Evolutionary conservation across 2,329 filamentous ascomycete species (phyloP).

Genomic region (Venturia oleaginea): DNA sequence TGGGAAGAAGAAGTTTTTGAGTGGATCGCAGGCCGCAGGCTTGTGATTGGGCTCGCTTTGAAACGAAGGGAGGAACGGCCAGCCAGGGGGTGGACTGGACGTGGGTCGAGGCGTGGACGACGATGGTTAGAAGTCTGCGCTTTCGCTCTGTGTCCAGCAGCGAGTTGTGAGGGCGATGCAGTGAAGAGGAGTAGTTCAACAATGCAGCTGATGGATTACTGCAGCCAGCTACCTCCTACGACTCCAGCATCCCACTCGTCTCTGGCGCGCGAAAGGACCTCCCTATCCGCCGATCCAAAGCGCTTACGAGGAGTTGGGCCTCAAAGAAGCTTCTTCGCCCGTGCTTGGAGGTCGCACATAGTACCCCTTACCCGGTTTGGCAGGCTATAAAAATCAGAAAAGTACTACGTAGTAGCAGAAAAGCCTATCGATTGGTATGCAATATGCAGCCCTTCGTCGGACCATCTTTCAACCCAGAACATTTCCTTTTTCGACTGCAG

Average conservation of each 20-base stretch:
- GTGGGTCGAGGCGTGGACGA: neutral
- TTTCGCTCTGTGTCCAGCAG: neutral
- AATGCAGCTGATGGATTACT: neutral
- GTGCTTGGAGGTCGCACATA: neutral
- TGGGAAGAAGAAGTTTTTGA: neutral
- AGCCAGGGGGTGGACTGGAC: neutral
- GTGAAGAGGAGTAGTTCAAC: neutral
- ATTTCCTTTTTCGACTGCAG: neutral
- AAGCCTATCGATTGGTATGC: neutral
- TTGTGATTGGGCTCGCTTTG: slow-evolving; percentile 1
- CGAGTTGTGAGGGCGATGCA: neutral
- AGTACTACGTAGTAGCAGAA: neutral
- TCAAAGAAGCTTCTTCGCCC: neutral
- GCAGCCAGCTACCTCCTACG: neutral
- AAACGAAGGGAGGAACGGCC: neutral
- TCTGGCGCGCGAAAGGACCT: neutral
- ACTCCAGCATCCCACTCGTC: neutral
- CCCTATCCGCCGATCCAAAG: neutral
- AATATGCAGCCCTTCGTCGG: neutral
- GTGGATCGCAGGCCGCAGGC: neutral
- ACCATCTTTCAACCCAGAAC: neutral
- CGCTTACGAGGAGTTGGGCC: neutral
- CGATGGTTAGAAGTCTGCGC: neutral
- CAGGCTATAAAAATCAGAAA: neutral
- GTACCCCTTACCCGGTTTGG: neutral